A percentile compares a stretch with the other conserved stretches of the same genome.
These are phyloP conservation scores for Rubus parviflorus DNA, from an alignment of 306 rosid species.

Conservation along the genomic window DNA sequence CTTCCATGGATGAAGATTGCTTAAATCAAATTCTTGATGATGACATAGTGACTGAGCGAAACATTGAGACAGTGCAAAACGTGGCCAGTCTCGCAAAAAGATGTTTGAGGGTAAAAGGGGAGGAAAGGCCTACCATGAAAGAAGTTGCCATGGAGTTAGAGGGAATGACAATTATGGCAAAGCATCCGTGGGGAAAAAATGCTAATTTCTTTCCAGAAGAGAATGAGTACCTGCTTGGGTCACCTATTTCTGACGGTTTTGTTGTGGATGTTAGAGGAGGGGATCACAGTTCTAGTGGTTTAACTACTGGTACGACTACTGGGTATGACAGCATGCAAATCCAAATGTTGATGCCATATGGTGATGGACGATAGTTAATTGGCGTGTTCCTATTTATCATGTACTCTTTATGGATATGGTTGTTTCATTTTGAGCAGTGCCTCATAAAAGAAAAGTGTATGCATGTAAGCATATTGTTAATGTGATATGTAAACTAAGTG, in stretches of 20 bases:
- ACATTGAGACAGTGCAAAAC: neutral
- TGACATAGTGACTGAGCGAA: neutral
- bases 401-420: neutral
- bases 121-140: neutral
- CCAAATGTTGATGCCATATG: neutral
- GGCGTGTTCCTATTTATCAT: neutral
- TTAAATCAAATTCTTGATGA: slow-evolving; percentile 3
- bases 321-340: neutral
- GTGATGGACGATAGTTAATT: neutral
- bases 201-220: neutral
- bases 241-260: neutral
- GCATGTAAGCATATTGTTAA: neutral
- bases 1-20: neutral
- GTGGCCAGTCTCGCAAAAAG: neutral
- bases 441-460: neutral
- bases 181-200: neutral
- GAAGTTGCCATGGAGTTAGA: slow-evolving; percentile 21
- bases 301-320: neutral
- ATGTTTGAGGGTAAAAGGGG: slow-evolving; percentile 22
- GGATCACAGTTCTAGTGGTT: neutral
- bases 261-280: neutral
- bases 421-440: neutral
- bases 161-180: neutral
- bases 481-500: neutral
- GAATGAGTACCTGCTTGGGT: neutral